These are phyloP conservation scores for Blastomyces silverae DNA, from an alignment of 2,329 filamentous ascomycete genomes.

Conservation along the genomic window DNA sequence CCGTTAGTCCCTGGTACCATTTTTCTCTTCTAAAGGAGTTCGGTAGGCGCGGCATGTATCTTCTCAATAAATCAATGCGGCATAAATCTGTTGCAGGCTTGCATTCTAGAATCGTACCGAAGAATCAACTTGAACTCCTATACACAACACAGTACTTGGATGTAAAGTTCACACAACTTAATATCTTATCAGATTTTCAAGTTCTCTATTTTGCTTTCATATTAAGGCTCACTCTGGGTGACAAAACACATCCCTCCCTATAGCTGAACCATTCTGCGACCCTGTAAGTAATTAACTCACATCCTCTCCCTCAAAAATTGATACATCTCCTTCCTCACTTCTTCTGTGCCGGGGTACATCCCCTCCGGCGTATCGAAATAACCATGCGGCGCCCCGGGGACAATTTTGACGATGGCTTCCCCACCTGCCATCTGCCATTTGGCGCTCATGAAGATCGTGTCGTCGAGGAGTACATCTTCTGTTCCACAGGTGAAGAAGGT, in stretches of 20 bases:
- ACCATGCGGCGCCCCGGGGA: slow-evolving; percentile 50
- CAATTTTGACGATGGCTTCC: slow-evolving; percentile 48
- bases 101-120: background rate
- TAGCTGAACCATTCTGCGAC: background rate
- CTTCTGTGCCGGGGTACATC: slow-evolving; percentile 1
- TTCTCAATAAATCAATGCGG: background rate
- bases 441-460: slow-evolving; percentile 48
- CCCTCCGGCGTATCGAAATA: slow-evolving; percentile 39
- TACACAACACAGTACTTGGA: background rate
- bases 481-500: slow-evolving; percentile 52
- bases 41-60: background rate
- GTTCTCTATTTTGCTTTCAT: too few species aligned
- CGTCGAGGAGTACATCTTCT: slow-evolving; percentile 49
- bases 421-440: slow-evolving; percentile 50
- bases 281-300: background rate
- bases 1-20: background rate
- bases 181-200: too few species aligned
- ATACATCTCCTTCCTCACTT: background rate
- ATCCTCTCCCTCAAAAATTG: slow-evolving; percentile 13
- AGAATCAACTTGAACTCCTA: background rate
- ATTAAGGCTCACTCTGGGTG: background rate
- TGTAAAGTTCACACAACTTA: background rate
- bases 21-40: background rate
- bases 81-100: background rate
- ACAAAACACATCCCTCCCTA: background rate